Evolutionary conservation across 345 rosid genomes (phyloP).

Genomic region (Excoecaria cochinchinensis): DNA sequence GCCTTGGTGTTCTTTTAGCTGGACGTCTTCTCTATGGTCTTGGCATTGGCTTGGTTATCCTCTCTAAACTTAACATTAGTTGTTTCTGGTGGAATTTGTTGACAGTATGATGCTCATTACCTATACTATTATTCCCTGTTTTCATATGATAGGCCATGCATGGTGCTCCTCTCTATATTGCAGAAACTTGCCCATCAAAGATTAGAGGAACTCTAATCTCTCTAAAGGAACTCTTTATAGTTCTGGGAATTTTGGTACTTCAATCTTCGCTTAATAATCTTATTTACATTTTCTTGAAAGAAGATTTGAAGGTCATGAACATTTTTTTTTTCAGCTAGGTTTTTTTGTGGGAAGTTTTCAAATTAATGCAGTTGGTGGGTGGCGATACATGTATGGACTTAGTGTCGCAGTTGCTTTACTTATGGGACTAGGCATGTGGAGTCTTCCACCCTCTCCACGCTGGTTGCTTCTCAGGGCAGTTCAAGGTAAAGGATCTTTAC

Average conservation of each 20-base stretch:
- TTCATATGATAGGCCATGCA: slow-evolving; percentile 80
- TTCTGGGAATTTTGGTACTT: slow-evolving; percentile 87
- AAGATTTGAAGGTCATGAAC: background rate
- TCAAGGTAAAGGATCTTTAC: slow-evolving; percentile 74
- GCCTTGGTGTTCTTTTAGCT: slow-evolving; percentile 61
- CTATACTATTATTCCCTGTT: slow-evolving; percentile 9
- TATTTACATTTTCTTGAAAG: slow-evolving; percentile 6
- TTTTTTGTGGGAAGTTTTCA: slow-evolving; percentile 82
- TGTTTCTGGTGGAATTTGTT: slow-evolving; percentile 9
- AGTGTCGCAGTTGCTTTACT: slow-evolving; percentile 64
- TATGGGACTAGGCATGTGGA: slow-evolving; percentile 90
- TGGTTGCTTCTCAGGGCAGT: slow-evolving; percentile 94
- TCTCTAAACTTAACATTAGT: slow-evolving; percentile 11
- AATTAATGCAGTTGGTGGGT: slow-evolving; percentile 82
- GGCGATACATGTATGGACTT: slow-evolving; percentile 91
- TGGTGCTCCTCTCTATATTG: slow-evolving; percentile 95
- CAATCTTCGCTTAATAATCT: background rate
- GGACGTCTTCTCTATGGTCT: slow-evolving; percentile 90
- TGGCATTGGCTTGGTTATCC: slow-evolving; percentile 85
- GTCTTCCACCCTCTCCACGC: slow-evolving; percentile 95
- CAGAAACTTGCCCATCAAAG: slow-evolving; percentile 97
- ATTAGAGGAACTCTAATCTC: slow-evolving; percentile 95
- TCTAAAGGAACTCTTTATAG: slow-evolving; percentile 86
- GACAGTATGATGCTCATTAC: background rate
- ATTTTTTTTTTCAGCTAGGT: slow-evolving; percentile 60